A percentile compares a stretch with the other conserved stretches of the same genome.
Conservation (phyloP, 2,329 filamentous ascomycete genomes). For the Fusarium papillatum region DNA sequence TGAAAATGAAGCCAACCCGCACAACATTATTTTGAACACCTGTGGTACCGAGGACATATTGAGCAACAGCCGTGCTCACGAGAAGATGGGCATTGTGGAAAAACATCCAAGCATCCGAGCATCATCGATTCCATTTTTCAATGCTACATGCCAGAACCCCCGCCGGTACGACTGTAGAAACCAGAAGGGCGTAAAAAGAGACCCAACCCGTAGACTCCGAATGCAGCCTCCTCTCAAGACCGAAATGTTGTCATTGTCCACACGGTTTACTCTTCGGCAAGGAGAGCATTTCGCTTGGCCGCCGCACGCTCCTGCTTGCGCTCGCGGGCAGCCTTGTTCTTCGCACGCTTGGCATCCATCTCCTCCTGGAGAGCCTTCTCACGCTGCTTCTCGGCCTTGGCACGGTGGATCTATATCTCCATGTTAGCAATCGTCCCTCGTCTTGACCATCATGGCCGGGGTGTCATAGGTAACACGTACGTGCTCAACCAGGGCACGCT, state of each 20-base stretch:
- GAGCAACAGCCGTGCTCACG: conserved; percentile 31
- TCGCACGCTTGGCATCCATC: conserved; percentile 99
- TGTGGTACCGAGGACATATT: conserved; percentile 18
- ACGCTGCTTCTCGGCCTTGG: conserved; percentile 99
- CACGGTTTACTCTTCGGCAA: conserved; percentile 73
- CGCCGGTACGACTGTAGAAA: conserved; percentile 64
- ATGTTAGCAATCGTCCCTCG: conserved; percentile 31
- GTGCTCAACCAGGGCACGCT: conserved; percentile 99
- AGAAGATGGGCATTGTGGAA: conserved; percentile 37
- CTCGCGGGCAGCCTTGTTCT: conserved; percentile 99
- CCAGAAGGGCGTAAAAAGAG: conserved; percentile 62
- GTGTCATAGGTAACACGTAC: conserved; percentile 73
- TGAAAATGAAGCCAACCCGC: conserved; percentile 12
- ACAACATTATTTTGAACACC: conserved; percentile 40
- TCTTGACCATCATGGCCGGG: neutral
- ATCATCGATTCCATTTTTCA: conserved; percentile 68
- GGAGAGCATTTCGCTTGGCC: conserved; percentile 90
- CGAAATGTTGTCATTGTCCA: conserved; percentile 58
- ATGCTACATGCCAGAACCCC: conserved; percentile 70
- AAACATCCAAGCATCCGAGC: conserved; percentile 50
- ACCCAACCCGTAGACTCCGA: conserved; percentile 72
- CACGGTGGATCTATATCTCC: conserved; percentile 90
- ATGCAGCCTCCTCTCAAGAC: conserved; percentile 69
- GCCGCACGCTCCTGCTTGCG: conserved; percentile 93
- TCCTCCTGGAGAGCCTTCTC: conserved; percentile 98